phyloP scores from a whole-genome alignment of 2,329 filamentous ascomycete species.

The Cladosporium oxysporum region DNA sequence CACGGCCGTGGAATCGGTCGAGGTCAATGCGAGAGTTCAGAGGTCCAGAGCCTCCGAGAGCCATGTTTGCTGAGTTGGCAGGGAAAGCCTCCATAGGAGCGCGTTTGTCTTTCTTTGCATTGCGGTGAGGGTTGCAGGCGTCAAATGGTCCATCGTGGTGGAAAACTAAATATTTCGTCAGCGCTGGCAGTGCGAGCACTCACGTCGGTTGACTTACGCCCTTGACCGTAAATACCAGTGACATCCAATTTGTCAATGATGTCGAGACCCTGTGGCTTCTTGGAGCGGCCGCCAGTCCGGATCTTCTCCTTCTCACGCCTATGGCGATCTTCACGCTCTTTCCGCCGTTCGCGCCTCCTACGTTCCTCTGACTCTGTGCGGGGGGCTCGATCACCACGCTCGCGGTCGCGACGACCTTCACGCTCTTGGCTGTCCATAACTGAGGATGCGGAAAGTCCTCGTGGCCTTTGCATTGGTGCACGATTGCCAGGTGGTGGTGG shows the following conservation, averaged over 20 bases:
- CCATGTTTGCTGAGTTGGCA: slow-evolving; percentile 88
- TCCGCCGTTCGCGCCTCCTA: slow-evolving; percentile 47
- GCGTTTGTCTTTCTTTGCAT: slow-evolving; percentile 76
- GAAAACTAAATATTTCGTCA: slow-evolving; percentile 61
- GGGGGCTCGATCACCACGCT: slow-evolving; percentile 27
- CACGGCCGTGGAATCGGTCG: slow-evolving; percentile 80
- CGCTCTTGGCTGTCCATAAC: slow-evolving; percentile 61
- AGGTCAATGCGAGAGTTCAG: slow-evolving; percentile 80
- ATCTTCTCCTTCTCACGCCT: slow-evolving; percentile 45
- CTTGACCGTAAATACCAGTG: slow-evolving; percentile 91
- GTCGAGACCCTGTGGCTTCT: slow-evolving; percentile 63
- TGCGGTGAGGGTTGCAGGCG: slow-evolving; percentile 91
- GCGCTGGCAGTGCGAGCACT: not conserved
- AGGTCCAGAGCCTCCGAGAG: slow-evolving; percentile 82
- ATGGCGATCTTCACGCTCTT: slow-evolving; percentile 56
- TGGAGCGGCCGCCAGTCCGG: slow-evolving; percentile 37
- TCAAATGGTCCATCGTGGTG: slow-evolving; percentile 98
- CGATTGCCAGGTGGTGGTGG: slow-evolving; percentile 42
- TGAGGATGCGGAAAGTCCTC: slow-evolving; percentile 80
- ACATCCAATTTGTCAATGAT: slow-evolving; percentile 96
- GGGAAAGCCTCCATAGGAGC: slow-evolving; percentile 97
- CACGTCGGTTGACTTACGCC: slow-evolving; percentile 62
- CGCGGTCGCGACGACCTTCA: slow-evolving; percentile 56
- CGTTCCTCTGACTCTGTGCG: slow-evolving; percentile 52
- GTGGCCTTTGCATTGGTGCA: slow-evolving; percentile 53